phyloP scores from a whole-genome alignment of 352 stramenopile genomes.

The Pythium guiyangense region DNA sequence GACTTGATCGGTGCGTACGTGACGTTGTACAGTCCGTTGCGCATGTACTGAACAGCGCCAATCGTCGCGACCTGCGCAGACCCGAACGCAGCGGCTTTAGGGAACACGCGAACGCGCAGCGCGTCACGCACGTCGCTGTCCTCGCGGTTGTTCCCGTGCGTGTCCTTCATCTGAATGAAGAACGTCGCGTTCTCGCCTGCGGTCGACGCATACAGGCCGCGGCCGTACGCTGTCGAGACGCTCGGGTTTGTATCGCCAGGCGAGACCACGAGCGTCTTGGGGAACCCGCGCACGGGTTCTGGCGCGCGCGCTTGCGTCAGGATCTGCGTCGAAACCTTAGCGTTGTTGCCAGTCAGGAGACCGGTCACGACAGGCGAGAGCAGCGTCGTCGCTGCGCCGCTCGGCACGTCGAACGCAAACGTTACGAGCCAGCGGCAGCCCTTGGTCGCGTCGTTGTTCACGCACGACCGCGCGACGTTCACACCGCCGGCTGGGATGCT shows the following conservation, averaged over 20 bases:
- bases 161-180: slow-evolving; percentile 81
- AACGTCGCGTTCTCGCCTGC: slow-evolving; percentile 53
- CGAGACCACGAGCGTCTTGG: slow-evolving; percentile 51
- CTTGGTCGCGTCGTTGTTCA: slow-evolving; percentile 29
- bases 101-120: slow-evolving; percentile 50
- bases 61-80: slow-evolving; percentile 18
- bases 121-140: slow-evolving; percentile 25
- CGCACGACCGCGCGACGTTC: slow-evolving; percentile 27
- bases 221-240: slow-evolving; percentile 62
- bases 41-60: slow-evolving; percentile 47
- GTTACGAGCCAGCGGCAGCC: slow-evolving; percentile 77
- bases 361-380: slow-evolving; percentile 49
- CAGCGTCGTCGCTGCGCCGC: slow-evolving; percentile 1
- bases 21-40: slow-evolving; percentile 81
- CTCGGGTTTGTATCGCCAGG: slow-evolving; percentile 62
- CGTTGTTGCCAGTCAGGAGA: slow-evolving; percentile 68
- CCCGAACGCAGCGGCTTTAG: slow-evolving; percentile 23
- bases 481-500: slow-evolving; percentile 40
- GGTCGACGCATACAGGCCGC: slow-evolving; percentile 49
- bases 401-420: slow-evolving; percentile 28
- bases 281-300: slow-evolving; percentile 55
- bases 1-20: slow-evolving; percentile 81
- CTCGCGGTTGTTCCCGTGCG: slow-evolving; percentile 74
- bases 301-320: slow-evolving; percentile 27
- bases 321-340: slow-evolving; percentile 21